A percentile compares a stretch with the other conserved stretches of the same genome.
phyloP scores from a whole-genome alignment of 805 yeast species.

The Ogataea nitratoaversa region DNA sequence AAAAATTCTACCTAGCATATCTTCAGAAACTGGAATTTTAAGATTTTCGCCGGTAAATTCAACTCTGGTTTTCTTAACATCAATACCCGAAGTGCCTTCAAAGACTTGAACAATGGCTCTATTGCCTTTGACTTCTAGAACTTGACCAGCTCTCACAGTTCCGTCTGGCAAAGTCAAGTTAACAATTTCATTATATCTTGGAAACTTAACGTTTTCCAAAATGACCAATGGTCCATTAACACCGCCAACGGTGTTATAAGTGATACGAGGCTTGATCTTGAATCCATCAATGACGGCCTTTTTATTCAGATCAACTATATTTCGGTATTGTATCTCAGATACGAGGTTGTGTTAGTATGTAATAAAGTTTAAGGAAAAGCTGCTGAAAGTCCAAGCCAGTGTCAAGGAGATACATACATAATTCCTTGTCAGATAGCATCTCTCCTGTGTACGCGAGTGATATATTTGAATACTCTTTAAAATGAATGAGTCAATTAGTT shows the following conservation, averaged over 20 bases:
- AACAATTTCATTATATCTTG: slow-evolving; percentile 94
- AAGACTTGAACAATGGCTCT: slow-evolving; percentile 98
- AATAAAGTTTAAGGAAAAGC: no score
- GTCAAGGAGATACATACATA: slow-evolving; percentile 35
- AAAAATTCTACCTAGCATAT: slow-evolving; percentile 94
- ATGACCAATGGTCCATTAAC: slow-evolving; percentile 98
- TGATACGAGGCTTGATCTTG: slow-evolving; percentile 83
- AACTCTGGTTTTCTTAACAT: slow-evolving; percentile 94
- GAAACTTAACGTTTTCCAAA: slow-evolving; percentile 79
- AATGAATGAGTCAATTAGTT: background rate
- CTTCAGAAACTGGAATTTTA: slow-evolving; percentile 94
- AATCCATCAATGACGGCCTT: slow-evolving; percentile 90
- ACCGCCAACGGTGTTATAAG: slow-evolving; percentile 96
- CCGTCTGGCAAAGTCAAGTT: slow-evolving; percentile 97
- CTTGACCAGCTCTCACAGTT: slow-evolving; percentile 92
- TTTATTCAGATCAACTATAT: slow-evolving; percentile 72
- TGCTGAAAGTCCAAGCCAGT: no score
- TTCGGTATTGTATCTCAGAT: no score
- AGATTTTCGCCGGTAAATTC: slow-evolving; percentile 95
- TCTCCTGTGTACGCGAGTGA: slow-evolving; percentile 3
- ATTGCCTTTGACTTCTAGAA: slow-evolving; percentile 93
- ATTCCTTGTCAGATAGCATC: slow-evolving; percentile 38
- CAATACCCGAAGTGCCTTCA: slow-evolving; percentile 98
- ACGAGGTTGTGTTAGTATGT: no score
- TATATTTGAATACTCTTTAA: background rate